Conservation (phyloP, 371 early-diverging fungal genomes). For the Syncephalastrum sp. region DNA sequence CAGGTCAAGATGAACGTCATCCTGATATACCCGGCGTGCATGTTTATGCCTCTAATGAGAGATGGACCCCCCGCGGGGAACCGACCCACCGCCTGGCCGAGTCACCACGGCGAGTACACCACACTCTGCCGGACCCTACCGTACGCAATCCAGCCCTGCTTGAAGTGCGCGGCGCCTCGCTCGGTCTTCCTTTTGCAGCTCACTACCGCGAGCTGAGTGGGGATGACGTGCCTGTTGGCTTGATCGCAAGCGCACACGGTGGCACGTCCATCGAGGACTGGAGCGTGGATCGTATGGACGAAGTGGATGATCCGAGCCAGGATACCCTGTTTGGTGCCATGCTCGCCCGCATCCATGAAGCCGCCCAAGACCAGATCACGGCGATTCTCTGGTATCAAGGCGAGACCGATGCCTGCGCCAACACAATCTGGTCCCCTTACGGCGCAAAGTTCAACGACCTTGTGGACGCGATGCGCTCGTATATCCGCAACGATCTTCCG, state of each 20-base stretch:
- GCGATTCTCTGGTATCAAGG: conserved; percentile 51
- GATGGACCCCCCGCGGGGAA: conserved; percentile 27
- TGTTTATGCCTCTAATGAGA: conserved; percentile 34
- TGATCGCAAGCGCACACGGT: conserved; percentile 47
- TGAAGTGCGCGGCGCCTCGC: conserved; percentile 32
- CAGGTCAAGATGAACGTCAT: neutral
- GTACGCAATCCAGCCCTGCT: conserved; percentile 26
- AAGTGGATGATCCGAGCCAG: neutral
- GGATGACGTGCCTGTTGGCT: conserved; percentile 28
- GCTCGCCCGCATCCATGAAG: conserved; percentile 21
- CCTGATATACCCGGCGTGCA: conserved; percentile 10
- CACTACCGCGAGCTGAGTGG: conserved; percentile 12
- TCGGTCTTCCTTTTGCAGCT: conserved; percentile 29
- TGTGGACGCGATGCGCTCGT: conserved; percentile 12
- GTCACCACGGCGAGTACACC: conserved; percentile 32
- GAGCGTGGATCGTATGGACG: conserved; percentile 6
- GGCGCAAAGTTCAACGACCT: conserved; percentile 13
- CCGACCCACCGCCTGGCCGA: conserved; percentile 29
- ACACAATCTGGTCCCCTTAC: conserved; percentile 8
- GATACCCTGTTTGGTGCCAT: conserved; percentile 40
- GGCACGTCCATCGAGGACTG: conserved; percentile 32
- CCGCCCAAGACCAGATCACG: conserved; percentile 18
- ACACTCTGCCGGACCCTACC: conserved; percentile 39
- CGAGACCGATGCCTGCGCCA: conserved; percentile 32
- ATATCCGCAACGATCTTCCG: conserved; percentile 17